These are phyloP conservation scores for Brassica balearica DNA, from an alignment of 441 rosid species.

Conservation along the genomic window DNA sequence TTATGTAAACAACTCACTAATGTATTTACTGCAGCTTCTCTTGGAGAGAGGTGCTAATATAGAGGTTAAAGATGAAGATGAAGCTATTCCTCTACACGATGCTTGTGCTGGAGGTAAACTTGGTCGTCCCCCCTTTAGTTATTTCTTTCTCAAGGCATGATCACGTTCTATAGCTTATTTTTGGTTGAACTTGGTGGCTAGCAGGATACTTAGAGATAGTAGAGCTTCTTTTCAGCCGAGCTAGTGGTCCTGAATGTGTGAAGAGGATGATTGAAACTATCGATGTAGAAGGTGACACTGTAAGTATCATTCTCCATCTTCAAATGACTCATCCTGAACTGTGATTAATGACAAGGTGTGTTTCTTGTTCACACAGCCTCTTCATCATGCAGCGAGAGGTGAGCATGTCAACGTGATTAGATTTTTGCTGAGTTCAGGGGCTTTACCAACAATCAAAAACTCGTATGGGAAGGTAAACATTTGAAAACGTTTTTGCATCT, in stretches of 20 bases:
- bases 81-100: constrained; percentile 92
- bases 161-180: constrained; percentile 25
- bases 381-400: constrained; percentile 96
- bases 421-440: constrained; percentile 70
- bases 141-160: constrained; percentile 4
- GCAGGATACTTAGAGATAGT: constrained; percentile 77
- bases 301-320: constrained; percentile 49
- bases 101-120: constrained; percentile 88
- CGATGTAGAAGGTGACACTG: constrained; percentile 86
- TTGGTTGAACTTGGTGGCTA: background rate
- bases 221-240: constrained; percentile 65
- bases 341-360: background rate
- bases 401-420: constrained; percentile 75
- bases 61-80: constrained; percentile 89
- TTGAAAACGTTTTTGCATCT: constrained; percentile 10
- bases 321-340: background rate
- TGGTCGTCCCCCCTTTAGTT: background rate
- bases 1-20: background rate
- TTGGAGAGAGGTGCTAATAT: constrained; percentile 85
- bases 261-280: constrained; percentile 79
- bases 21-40: constrained; percentile 60
- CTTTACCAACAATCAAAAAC: constrained; percentile 65
- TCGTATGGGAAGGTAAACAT: constrained; percentile 68
- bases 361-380: constrained; percentile 68
- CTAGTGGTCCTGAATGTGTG: constrained; percentile 51